Evolutionary conservation across 2,329 filamentous ascomycete species (phyloP), one percentile per base, ranked within the genome.

Genomic region (Fusarium buharicum): DNA sequence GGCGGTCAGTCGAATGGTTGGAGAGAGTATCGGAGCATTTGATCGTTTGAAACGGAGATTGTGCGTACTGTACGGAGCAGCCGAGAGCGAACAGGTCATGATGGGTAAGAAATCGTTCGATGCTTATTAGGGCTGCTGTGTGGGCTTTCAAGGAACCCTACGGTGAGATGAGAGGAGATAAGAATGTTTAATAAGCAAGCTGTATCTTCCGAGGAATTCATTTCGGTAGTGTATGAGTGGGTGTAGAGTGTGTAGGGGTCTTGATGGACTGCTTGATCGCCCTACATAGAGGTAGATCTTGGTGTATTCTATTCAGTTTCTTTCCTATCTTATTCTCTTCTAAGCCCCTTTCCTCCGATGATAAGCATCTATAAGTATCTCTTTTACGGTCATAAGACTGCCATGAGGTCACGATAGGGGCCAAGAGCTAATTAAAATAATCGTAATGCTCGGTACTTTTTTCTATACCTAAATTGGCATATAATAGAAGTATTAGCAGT

Each of bases 61-160:
- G 52, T 64, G 46, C 61, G 34, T 52, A 62, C 50, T 57, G 55
- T 51, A 64, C 61, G 62, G 57, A 55, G 61, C 49, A 51, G 38
- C 36, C 57, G 57, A 57, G 44, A 30, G 28, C 31, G 47, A 64
- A 66, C 62, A 65, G 50, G 49, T 40, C 58, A 65, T 66, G 39
- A 59, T 46, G 54, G 46, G 38, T 45, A 10, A 48, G 58, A 31
- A 50, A 66, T 65, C 49, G 62, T 65, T 66, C 62, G 62, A 65
- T 65, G 17, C 34, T 54, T 45, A 11, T 18, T 50, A 59, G 49
- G 53, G 58, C 58, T 46, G 13, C 11, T 50, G 49, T 46, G 43
- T 49, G 45, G 62, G 52, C 22, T 43, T 14, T 44, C 48, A 24
- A 16, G 17, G n/a, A 24, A 37, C 30, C 8, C 12, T 20, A 28